Conservation (phyloP, 2,329 filamentous ascomycete species). For the Aspergillus sp. region DNA sequence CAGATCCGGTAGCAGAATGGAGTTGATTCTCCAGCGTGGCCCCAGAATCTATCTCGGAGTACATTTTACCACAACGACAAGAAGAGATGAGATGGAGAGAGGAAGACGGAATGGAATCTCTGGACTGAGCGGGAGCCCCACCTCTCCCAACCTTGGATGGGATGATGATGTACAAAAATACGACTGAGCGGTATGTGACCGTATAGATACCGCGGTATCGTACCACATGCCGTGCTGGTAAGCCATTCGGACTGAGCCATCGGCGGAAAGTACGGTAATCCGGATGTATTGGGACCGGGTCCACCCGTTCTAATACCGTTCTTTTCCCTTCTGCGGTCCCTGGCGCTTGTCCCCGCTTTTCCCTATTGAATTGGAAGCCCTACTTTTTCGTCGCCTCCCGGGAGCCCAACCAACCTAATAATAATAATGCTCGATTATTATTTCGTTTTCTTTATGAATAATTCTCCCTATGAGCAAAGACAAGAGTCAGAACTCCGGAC, state of each 20-base stretch:
- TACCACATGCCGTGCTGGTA: neutral
- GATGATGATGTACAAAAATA: slow-evolving; percentile 3
- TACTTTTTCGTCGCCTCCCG: slow-evolving; percentile 16
- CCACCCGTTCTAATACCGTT: neutral
- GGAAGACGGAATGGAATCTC: slow-evolving; percentile 15
- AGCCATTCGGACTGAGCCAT: neutral
- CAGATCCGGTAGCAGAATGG: neutral
- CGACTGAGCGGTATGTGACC: slow-evolving; percentile 4
- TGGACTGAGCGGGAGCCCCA: slow-evolving; percentile 17
- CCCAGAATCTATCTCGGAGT: neutral
- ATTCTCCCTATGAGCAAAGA: neutral
- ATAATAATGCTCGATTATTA: too few species aligned
- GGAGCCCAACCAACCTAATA: slow-evolving; percentile 15
- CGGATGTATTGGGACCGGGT: slow-evolving; percentile 1
- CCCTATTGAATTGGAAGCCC: slow-evolving; percentile 9
- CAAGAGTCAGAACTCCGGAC: neutral
- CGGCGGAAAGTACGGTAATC: neutral
- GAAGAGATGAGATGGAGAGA: neutral
- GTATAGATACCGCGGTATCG: slow-evolving; percentile 6
- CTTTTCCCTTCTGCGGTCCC: slow-evolving; percentile 13
- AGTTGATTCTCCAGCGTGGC: slow-evolving; percentile 3
- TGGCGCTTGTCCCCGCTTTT: slow-evolving; percentile 23
- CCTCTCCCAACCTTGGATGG: neutral
- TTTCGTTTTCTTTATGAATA: too few species aligned
- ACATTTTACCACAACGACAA: neutral